Conservation (phyloP, 2,329 filamentous ascomycete genomes). For the Sporothrix variecibatus region DNA sequence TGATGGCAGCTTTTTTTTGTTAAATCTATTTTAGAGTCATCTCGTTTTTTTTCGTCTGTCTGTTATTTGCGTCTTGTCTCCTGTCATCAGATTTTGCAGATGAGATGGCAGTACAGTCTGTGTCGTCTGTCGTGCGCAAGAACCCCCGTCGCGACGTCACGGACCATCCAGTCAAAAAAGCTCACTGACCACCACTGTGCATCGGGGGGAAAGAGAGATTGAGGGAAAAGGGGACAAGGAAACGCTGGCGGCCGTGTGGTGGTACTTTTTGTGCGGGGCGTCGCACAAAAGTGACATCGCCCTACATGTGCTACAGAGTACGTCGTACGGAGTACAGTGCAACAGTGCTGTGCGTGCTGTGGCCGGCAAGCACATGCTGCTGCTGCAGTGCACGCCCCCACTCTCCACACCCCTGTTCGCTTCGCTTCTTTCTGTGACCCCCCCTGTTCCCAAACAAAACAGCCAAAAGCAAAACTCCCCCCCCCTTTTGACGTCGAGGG, state of each 20-base stretch:
- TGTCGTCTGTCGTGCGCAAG: not conserved
- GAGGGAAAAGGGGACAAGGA: not conserved
- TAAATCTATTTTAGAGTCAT: not conserved
- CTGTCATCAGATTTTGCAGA: not conserved
- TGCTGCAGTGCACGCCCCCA: not conserved
- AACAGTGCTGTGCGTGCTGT: not conserved
- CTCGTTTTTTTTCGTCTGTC: not conserved
- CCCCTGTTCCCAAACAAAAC: constrained; percentile 12
- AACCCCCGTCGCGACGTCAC: constrained; percentile 1
- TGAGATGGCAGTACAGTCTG: not conserved
- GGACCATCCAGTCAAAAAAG: not conserved
- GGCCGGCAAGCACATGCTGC: not conserved
- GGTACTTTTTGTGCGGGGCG: not conserved
- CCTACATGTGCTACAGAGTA: not conserved
- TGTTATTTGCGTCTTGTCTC: constrained; percentile 11
- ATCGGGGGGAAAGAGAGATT: not conserved
- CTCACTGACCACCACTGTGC: not conserved
- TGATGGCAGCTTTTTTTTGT: not conserved
- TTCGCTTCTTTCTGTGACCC: not conserved
- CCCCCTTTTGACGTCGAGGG: constrained; percentile 31
- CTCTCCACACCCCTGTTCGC: constrained; percentile 3
- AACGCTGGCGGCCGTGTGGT: not conserved
- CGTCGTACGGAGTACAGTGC: not conserved
- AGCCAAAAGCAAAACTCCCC: constrained; percentile 4
- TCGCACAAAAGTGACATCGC: not conserved